Evolutionary conservation across 495 filamentous ascomycete species (phyloP), one percentile per base, ranked within the genome.

Genomic region (Lasiosphaeris hirsuta): DNA sequence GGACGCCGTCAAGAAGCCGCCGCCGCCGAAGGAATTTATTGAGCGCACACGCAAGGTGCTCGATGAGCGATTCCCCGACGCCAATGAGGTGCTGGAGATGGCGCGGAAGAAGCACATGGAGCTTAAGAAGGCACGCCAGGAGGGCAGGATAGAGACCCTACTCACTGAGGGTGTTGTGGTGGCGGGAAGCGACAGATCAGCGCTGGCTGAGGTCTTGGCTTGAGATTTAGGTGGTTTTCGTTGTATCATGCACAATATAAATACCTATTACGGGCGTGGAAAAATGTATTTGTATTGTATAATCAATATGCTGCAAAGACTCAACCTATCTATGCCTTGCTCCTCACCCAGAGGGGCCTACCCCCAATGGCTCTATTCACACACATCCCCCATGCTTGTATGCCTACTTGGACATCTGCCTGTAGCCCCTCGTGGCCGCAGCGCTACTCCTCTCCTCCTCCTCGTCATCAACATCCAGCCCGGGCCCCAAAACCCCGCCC

Each of bases 1-100:
- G 66, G 92, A 97, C 76, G 90, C 92, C 10, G 82, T 93, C 69
- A 96, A 95, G 83, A 94, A 92, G 80, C 83, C 87, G 34, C 90
- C 89, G 82, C 90, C 90, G 44, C 75, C 83, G 41, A 61, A 79
- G 58, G 70, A 73, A 30, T 72, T 72, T 51, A 66, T 75, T n/a
- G 69, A 71, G 49, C 66, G 71, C 62, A 59, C 68, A 42, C 60
- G 53, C 58, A 62, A 65, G 58, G 17, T 62, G 46, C 37, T 71
- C 56, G 54, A 72, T 34, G 69, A 76, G 65, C 66, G 77, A 59
- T 69, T 73, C 51, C 71, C 66, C 10, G 64, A 67, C 7, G 68
- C 72, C 44, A 69, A 74, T 58, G 63, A 57, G 51, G 56, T 65
- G 41, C 44, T 78, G 55, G 59, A 72, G 63, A 62, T 60, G 14